Evolutionary conservation across 108 stramenopile genomes (phyloP).

Genomic region (Conticribra guillardii): DNA sequence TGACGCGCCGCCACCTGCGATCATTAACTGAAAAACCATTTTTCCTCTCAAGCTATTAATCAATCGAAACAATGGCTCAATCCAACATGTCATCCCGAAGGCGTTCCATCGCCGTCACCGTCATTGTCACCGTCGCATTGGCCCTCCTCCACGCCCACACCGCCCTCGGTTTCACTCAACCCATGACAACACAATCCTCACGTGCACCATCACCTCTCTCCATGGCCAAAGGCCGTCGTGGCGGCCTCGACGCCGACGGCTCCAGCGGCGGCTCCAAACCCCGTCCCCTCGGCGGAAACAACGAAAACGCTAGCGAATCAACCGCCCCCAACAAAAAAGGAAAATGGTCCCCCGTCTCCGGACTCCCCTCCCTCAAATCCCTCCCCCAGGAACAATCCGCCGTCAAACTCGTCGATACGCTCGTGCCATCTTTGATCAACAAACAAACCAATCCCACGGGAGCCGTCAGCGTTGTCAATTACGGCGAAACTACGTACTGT

Average conservation of each 20-base stretch:
- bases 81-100: no score
- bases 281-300: background rate
- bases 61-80: no score
- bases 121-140: no score
- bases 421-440: constrained; percentile 56
- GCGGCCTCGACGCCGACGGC: background rate
- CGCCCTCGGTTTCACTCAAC: background rate
- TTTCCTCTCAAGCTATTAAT: no score
- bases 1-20: no score
- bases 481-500: constrained; percentile 65
- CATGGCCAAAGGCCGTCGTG: constrained; percentile 21
- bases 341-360: constrained; percentile 38
- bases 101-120: no score
- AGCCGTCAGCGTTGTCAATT: constrained; percentile 74
- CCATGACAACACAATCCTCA: background rate
- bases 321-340: constrained; percentile 29
- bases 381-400: constrained; percentile 63
- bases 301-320: constrained; percentile 3
- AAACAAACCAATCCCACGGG: constrained; percentile 74
- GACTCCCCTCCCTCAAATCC: constrained; percentile 41
- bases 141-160: background rate
- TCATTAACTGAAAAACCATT: no score
- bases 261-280: constrained; percentile 2
- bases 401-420: constrained; percentile 65
- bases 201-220: background rate